Evolutionary conservation across 2,329 filamentous ascomycete genomes (phyloP), one percentile per base, ranked within the genome.

Genomic region (Cercospora beticola): DNA sequence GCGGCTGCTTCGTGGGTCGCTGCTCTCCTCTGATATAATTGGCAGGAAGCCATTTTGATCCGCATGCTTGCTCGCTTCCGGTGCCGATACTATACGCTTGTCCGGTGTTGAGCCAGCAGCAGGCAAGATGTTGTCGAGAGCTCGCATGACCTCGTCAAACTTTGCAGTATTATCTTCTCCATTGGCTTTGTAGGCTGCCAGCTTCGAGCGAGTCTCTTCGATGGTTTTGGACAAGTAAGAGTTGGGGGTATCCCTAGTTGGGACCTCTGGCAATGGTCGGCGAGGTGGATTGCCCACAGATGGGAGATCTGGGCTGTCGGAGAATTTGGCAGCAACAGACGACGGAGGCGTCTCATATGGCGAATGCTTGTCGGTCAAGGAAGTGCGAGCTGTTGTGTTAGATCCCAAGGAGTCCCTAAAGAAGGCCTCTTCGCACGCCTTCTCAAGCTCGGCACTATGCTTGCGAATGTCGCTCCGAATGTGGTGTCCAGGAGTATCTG

Each of bases 351-450:
- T 73, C 31, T 73, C 67, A 61, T 73, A 73, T 31, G 70, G 70
- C 30, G 70, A 70, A 21, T 57, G 70, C 46, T 68, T 70, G 30
- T 73, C 80, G 6, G 82, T 81, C 4, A 77, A 76, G 18, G 81
- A 80, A 28, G 74, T 73, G 8, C 69, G 68, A 0, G 83, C 85
- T 3, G 81, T 81, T 28, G 80, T 79, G 62, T 83, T 87, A 2
- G 86, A 86, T 56, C 83, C 83, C 23, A 86, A 79, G 0, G 85
- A 90, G 65, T 82, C 85, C 73, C 90, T 89, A 76, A 92, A 94
- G 82, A 98, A 97, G 1, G 94, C 94, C 75, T 95, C 92, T 76
- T 98, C 94, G 76, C 94, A 96, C 68, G 95, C 92, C 79, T 93
- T 92, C 61, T 93, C 92, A 70, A 97, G 89, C 74, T 93, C 93